Base-by-base conservation (phyloP, 331 rosid species). In the Arachis monticola region DNA sequence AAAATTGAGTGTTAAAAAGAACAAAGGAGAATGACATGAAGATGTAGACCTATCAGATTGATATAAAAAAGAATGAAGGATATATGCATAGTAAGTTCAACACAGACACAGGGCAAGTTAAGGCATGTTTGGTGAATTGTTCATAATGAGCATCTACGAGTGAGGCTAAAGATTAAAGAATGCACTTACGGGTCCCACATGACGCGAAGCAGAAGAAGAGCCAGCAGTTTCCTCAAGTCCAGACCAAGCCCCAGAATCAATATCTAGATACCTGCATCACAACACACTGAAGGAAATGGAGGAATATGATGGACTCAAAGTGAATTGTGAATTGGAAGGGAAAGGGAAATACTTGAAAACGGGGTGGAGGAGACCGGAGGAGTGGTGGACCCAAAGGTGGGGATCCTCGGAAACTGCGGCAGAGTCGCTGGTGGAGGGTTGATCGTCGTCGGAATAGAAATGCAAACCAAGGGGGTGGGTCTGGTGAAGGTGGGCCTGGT, bases 211-310 rank as follows among this genome's bases (percentile, higher is more conserved):
- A 13, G 78, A 64, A 72, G 91, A 30, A 69, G 84, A 72, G 12
- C 90, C 94, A 58, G 96, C 87, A 12, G 94, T 90, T 87, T 92
- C 97, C 83, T 87, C 92, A 60, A 92, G 86, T 62, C 96, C 97
- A 72, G 92, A 78, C 97, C 97, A 92, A 35, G 97, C 96, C 12
- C 56, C 83, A 35, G 89, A 59, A 69, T 85, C 86, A 74, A 92
- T 88, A 72, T 84, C 90, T 38, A 90, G 80, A 77, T 81, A 88
- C 83, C 97, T 92, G 70, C 32, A 32, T 56, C 80, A 64, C 38
- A 32, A 1, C 38, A 32, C 38, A 32, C 13, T 22, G 46, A 32
- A 32, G 3, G 3, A 32, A 32, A 32, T 32, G 38, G 38, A 32
- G 3, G 3, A 32, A 32, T 3, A 32, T 32, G 38, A 32, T 32